Evolutionary conservation across 2,329 filamentous ascomycete species (phyloP), one percentile per base, ranked within the genome.

Genomic region (Monosporascus sp.): DNA sequence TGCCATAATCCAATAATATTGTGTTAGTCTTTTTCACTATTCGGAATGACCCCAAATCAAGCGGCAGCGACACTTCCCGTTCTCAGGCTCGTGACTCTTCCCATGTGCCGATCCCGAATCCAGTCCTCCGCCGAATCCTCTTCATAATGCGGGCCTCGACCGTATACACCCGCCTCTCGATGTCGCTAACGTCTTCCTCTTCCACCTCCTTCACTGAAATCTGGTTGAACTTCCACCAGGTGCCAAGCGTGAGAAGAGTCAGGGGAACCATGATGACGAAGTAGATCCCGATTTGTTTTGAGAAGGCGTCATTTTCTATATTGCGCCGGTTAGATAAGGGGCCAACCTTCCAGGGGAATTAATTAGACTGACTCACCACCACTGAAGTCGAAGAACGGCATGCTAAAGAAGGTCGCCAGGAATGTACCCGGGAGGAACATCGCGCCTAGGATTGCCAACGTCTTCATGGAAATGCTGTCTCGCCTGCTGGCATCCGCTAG

Each of bases 381-480:
- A 20, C 20, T n/a, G 42, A 45, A 45, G 42, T 45, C 42, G 22
- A 27, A 27, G 22, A 27, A 45, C 17, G 42, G 25, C 42, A 45
- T 45, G 22, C 42, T 45, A n/a, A 45, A 45, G 24, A 45, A 6
- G 9, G 22, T 17, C 17, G 57, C 54, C 2, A 58, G 24, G 25
- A 57, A 58, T 2, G 57, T 57, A 1, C 57, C 57, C 2, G 57
- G 57, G 2, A 58, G 42, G 18, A 58, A 58, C 2, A 56, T 20
- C 6, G 52, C 50, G 6, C 57, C 54, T 3, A 58, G 47, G 6
- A 58, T 46, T 7, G 54, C 53, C 22, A 58, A 20, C 1, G 50
- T 57, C 48, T 57, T 57, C 66, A 68, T 68, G 14, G 68, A 63
- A 24, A 59, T 56, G 34, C 58, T 60, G 20, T 64, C 61, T 17